Evolutionary conservation across 352 stramenopile species (phyloP).

Genomic region (Globisporangium sylvaticum): DNA sequence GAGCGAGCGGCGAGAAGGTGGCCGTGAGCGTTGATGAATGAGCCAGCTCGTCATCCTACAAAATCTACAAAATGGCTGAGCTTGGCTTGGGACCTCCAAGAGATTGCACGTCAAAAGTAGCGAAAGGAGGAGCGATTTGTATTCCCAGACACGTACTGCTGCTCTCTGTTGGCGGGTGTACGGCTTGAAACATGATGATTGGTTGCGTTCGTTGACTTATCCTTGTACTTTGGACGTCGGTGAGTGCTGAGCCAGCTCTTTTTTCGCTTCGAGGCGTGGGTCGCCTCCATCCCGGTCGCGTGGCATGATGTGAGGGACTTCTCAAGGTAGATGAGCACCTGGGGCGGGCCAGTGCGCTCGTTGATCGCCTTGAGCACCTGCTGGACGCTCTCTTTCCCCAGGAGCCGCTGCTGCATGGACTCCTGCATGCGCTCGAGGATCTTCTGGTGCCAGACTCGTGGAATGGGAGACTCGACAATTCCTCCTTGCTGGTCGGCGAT

Average conservation of each 20-base stretch:
- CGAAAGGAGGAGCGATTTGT: no score
- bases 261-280: constrained; percentile 5
- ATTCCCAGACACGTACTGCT: not conserved
- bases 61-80: not conserved
- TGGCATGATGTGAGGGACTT: constrained; percentile 34
- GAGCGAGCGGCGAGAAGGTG: not conserved
- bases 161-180: not conserved
- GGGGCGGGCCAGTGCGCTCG: constrained; percentile 31
- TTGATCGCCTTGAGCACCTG: constrained; percentile 33
- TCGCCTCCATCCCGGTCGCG: not conserved
- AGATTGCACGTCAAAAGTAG: not conserved
- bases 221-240: not conserved
- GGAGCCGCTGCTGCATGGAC: constrained; percentile 41
- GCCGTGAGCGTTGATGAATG: not conserved
- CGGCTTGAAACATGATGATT: not conserved
- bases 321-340: constrained; percentile 36
- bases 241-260: constrained; percentile 1
- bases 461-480: not conserved
- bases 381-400: constrained; percentile 59
- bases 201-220: not conserved
- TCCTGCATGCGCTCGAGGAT: constrained; percentile 39
- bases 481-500: not conserved
- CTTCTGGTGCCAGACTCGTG: constrained; percentile 45
- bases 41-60: not conserved
- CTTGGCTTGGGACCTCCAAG: not conserved